phyloP scores from a whole-genome alignment of 2,329 filamentous ascomycete genomes.

The Sclerotinia spermophila region DNA sequence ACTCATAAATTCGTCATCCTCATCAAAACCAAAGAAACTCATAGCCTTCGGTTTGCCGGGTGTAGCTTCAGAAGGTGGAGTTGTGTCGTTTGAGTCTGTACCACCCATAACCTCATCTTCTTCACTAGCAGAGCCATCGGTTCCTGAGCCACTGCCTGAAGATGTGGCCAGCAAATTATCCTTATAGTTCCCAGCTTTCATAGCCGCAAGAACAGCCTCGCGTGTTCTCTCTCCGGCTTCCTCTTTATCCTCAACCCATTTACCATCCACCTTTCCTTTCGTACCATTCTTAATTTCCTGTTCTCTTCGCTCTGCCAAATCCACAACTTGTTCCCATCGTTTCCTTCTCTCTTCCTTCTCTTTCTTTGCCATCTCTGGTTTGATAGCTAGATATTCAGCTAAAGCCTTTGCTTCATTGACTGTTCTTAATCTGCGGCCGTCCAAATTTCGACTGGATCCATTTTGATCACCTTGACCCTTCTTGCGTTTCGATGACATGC shows the following conservation, averaged over 20 bases:
- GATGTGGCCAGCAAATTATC: conserved; percentile 52
- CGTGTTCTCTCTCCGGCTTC: conserved; percentile 81
- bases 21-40: conserved; percentile 72
- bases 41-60: conserved; percentile 37
- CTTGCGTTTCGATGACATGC: conserved; percentile 92
- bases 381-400: conserved; percentile 90
- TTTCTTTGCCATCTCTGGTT: conserved; percentile 94
- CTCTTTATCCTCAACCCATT: conserved; percentile 95
- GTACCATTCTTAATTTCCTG: conserved; percentile 76
- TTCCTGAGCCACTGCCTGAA: conserved; percentile 38
- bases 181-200: conserved; percentile 60
- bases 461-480: conserved; percentile 79
- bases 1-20: conserved; percentile 73
- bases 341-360: conserved; percentile 83
- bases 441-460: conserved; percentile 87
- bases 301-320: conserved; percentile 76
- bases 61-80: conserved; percentile 44
- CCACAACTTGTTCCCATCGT: conserved; percentile 85
- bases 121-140: conserved; percentile 25
- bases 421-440: conserved; percentile 83
- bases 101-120: conserved; percentile 36
- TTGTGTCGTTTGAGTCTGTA: conserved; percentile 43
- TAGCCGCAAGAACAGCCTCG: conserved; percentile 67
- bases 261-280: conserved; percentile 71
- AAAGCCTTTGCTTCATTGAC: conserved; percentile 93